These are phyloP conservation scores for Lichtheimia corymbifera DNA, from an alignment of 371 early-diverging fungal species.

Conservation along the genomic window DNA sequence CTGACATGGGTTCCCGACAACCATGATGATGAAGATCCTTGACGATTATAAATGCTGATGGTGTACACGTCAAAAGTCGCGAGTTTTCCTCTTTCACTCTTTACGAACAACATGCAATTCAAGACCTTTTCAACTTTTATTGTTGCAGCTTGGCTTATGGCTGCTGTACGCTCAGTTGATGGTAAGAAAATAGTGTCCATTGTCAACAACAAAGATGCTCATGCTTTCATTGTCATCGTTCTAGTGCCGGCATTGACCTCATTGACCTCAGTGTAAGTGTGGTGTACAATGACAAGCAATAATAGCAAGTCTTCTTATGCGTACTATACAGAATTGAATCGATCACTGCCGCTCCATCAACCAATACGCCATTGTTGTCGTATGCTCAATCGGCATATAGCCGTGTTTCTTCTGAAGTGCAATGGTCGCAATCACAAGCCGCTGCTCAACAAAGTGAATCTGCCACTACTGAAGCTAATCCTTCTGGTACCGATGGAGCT, in stretches of 20 bases:
- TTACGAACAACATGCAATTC: constrained; percentile 22
- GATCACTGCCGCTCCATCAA: background rate
- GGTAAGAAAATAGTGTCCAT: background rate
- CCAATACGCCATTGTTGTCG: background rate
- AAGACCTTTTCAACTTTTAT: constrained; percentile 17
- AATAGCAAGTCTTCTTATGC: background rate
- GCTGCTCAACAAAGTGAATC: background rate
- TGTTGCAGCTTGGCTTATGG: constrained; percentile 16
- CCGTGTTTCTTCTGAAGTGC: constrained; percentile 24
- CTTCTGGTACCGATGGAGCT: background rate
- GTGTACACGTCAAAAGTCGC: too few species aligned
- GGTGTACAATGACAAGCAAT: background rate
- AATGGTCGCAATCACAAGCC: background rate
- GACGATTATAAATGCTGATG: too few species aligned
- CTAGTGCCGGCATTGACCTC: constrained; percentile 23
- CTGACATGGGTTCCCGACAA: too few species aligned
- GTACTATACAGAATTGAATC: background rate
- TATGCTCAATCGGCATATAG: constrained; percentile 21
- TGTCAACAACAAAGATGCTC: background rate
- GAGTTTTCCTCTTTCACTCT: background rate
- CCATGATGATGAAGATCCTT: too few species aligned
- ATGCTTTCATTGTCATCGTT: background rate
- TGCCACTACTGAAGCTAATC: background rate
- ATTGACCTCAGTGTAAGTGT: constrained; percentile 7
- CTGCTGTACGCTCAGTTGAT: constrained; percentile 16